These are phyloP conservation scores for Debaryomyces castellii DNA, from an alignment of 805 yeast genomes.

Conservation along the genomic window DNA sequence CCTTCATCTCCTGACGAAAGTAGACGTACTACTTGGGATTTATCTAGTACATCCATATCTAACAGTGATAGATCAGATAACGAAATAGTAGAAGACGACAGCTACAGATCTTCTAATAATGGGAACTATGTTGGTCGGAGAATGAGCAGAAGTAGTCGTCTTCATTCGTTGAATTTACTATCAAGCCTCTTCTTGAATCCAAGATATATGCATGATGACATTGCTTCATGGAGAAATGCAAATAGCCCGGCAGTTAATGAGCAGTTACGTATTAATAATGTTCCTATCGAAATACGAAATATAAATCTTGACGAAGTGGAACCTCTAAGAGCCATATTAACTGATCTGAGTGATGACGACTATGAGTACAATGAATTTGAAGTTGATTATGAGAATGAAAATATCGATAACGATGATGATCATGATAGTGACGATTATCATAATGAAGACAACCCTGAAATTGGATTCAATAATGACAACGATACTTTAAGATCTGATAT, in stretches of 20 bases:
- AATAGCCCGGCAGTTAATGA: constrained; percentile 6
- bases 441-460: constrained; percentile 8
- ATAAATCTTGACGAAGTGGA: constrained; percentile 3
- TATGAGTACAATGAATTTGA: constrained; percentile 6
- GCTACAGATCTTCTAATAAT: neutral
- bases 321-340: neutral
- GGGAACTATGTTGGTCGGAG: neutral
- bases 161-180: constrained; percentile 8
- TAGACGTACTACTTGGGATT: constrained; percentile 2
- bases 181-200: constrained; percentile 5
- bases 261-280: constrained; percentile 5
- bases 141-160: constrained; percentile 1
- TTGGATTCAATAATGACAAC: constrained; percentile 5
- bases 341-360: constrained; percentile 1
- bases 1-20: constrained; percentile 9
- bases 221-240: constrained; percentile 7
- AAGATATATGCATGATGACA: neutral
- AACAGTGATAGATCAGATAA: constrained; percentile 1
- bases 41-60: constrained; percentile 3
- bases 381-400: constrained; percentile 8
- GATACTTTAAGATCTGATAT: constrained; percentile 11
- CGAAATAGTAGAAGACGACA: constrained; percentile 4
- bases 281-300: constrained; percentile 9
- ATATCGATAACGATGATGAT: constrained; percentile 14
- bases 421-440: constrained; percentile 16